Conservation (phyloP, 176 grass and related monocot species). For the Poa annua region DNA sequence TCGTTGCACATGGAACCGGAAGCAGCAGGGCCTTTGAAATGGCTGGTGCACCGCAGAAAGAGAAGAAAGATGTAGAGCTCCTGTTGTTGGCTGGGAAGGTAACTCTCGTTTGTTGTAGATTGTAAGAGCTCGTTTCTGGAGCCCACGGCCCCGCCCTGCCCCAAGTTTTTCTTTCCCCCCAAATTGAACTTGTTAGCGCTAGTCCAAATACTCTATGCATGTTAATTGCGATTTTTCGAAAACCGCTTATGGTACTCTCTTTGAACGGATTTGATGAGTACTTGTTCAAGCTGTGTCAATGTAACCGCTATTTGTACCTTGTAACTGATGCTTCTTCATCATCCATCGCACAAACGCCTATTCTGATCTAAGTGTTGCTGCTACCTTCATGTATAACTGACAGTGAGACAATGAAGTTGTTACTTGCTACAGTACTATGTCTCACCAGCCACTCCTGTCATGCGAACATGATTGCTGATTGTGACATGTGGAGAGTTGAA, state of each 20-base stretch:
- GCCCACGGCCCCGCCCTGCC: not conserved
- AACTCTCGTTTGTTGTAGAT: slow-evolving; percentile 39
- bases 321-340: slow-evolving; percentile 33
- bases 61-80: slow-evolving; percentile 35
- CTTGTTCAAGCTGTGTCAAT: slow-evolving; percentile 26
- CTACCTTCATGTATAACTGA: not conserved
- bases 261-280: slow-evolving; percentile 32
- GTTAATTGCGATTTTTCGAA: slow-evolving; percentile 44
- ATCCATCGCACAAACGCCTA: not conserved
- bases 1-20: slow-evolving; percentile 18
- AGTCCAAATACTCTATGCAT: slow-evolving; percentile 32
- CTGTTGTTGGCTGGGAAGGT: slow-evolving; percentile 39
- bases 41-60: slow-evolving; percentile 33
- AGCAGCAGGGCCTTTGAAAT: slow-evolving; percentile 23
- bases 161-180: not conserved
- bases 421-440: not conserved
- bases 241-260: slow-evolving; percentile 15
- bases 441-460: not conserved
- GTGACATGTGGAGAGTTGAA: not conserved
- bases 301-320: slow-evolving; percentile 33
- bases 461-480: not conserved
- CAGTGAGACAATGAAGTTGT: not conserved
- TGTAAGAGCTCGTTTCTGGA: slow-evolving; percentile 29
- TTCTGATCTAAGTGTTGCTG: not conserved
- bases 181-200: slow-evolving; percentile 44